Base-by-base conservation (phyloP, 164 flowering plant species). In the Piper longum region DNA sequence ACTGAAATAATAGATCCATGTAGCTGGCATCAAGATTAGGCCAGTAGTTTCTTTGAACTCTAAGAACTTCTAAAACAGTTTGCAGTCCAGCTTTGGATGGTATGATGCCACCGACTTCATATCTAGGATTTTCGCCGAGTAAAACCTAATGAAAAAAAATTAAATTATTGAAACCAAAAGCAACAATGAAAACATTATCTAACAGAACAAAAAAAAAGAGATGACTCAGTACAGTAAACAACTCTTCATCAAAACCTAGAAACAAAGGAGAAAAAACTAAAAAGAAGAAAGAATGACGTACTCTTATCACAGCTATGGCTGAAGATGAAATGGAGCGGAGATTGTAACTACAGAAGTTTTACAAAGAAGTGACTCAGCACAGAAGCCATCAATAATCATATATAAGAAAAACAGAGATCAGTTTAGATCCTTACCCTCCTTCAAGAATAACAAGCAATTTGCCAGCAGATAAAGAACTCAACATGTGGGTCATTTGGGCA, bases 361-460 rank as follows among this genome's bases (percentile, higher is more conserved):
- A 42, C 52, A 61, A 42, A 61, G 54, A 61, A 57, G 60, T 6
- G 26, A 8, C 5, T n/a, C 58, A 16, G 17, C 17, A 19, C 18
- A 16, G 16, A 43, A 43, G 48, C 36, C 36, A 56, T 43, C 51
- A 1, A 48, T 5, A 12, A 48, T 48, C 9, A 2, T 48, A 12
- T 14, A 48, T 9, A 48, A 12, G 0, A 9, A 48, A 14, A 48
- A 9, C 52, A 9, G 52, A 12, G 36, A 57, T 36, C 26, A 57
- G 60, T 7, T 57, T 67, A 66, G 73, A 17, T 56, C 82, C 96
- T 51, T 62, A 93, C 99, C 99, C 99, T 77, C 99, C 99, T 81
- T 93, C 99, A 60, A 93, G 96, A 67, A 93, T 79, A 59, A 90
- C 95, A 68, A 93, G 97, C 79, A 93, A 70, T 69, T 84, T 93